Conservation (phyloP, 208 protist genomes). For the Endotrypanum monterogeii region DNA sequence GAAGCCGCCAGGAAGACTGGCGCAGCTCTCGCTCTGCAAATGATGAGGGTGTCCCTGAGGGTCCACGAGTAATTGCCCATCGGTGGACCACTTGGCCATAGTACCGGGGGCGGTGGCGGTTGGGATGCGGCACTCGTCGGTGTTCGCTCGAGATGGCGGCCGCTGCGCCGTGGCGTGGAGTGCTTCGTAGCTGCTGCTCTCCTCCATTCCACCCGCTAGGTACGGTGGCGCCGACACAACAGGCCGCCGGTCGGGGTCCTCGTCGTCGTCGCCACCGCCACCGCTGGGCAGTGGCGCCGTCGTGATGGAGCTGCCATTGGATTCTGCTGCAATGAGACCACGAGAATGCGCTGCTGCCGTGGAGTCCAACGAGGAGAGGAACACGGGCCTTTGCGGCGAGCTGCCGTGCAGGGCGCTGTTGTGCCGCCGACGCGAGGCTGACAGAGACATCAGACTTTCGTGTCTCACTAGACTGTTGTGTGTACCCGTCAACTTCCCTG, state of each 20-base stretch:
- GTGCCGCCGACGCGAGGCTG: constrained; percentile 13
- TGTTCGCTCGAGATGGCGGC: constrained; percentile 4
- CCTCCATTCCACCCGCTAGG: not conserved
- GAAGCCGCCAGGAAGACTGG: constrained; percentile 1
- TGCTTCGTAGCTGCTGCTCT: constrained; percentile 2
- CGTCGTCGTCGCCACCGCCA: not conserved
- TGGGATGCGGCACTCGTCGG: constrained; percentile 9
- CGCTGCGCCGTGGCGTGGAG: not conserved
- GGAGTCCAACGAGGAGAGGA: constrained; percentile 28
- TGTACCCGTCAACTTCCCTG: not conserved
- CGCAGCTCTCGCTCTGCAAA: constrained; percentile 1
- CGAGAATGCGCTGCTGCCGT: constrained; percentile 24
- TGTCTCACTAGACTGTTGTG: not conserved
- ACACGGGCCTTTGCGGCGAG: constrained; percentile 26
- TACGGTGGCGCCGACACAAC: constrained; percentile 19
- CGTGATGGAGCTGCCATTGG: not conserved
- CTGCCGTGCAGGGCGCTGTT: constrained; percentile 24
- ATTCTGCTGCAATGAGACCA: constrained; percentile 24
- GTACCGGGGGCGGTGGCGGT: not conserved
- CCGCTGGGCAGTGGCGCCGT: not conserved
- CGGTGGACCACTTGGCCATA: not conserved
- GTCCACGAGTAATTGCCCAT: not conserved
- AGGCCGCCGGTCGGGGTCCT: not conserved
- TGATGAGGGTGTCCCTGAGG: constrained; percentile 1
- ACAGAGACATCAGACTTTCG: not conserved